These are phyloP conservation scores for Agrocybe pediades DNA, from an alignment of 768 basidiomycete genomes.

Conservation along the genomic window DNA sequence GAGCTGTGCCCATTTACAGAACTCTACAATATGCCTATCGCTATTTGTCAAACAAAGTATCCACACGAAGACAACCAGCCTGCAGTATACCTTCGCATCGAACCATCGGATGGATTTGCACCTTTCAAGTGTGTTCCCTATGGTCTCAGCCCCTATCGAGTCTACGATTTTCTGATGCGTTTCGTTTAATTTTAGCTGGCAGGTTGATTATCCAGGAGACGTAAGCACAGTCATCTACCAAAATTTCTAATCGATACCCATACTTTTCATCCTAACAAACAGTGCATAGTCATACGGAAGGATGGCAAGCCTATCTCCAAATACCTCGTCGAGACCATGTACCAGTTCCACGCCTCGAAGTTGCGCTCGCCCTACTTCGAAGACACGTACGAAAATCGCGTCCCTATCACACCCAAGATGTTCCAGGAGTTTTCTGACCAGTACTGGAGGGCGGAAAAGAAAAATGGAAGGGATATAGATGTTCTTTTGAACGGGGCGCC, in stretches of 20 bases:
- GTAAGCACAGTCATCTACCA: slow-evolving; percentile 5
- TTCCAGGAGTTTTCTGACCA: slow-evolving; percentile 12
- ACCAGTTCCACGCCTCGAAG: slow-evolving; percentile 12
- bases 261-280: background rate
- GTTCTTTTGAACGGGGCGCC: background rate
- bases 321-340: slow-evolving; percentile 16
- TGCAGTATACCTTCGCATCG: slow-evolving; percentile 15
- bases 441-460: slow-evolving; percentile 1
- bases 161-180: background rate
- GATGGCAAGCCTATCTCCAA: slow-evolving; percentile 15
- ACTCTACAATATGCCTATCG: slow-evolving; percentile 15
- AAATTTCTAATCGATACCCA: background rate
- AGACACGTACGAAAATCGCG: background rate
- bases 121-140: slow-evolving; percentile 9
- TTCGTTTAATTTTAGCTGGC: slow-evolving; percentile 10
- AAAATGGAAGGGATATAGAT: background rate
- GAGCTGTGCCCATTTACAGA: slow-evolving; percentile 18
- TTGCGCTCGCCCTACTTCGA: slow-evolving; percentile 12
- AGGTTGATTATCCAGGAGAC: slow-evolving; percentile 6
- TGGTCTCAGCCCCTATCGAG: background rate
- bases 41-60: slow-evolving; percentile 6
- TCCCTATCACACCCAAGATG: slow-evolving; percentile 2
- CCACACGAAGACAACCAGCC: slow-evolving; percentile 10
- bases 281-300: slow-evolving; percentile 17
- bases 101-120: slow-evolving; percentile 11